A percentile compares a stretch with the other conserved stretches of the same genome.
These are phyloP conservation scores for Lathyrus sativus DNA, from an alignment of 306 rosid genomes.

Conservation along the genomic window DNA sequence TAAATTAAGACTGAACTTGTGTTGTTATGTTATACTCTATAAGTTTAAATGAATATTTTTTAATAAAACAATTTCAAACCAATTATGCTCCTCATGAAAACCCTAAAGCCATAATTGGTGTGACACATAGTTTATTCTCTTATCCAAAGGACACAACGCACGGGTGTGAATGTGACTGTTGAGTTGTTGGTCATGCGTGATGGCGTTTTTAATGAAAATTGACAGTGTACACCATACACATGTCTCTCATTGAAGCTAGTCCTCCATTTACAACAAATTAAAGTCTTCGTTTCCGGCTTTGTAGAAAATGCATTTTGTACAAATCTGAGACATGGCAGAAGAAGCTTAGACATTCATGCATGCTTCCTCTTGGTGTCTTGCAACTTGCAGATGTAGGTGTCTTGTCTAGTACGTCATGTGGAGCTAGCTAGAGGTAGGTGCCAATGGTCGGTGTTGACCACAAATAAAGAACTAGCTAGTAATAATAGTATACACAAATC, in stretches of 20 bases:
- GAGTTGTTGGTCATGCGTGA: not conserved
- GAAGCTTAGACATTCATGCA: not conserved
- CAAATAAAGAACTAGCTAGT: not conserved
- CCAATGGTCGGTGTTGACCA: not conserved
- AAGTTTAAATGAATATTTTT: no score
- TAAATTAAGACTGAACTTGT: no score
- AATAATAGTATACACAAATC: not conserved
- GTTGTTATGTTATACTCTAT: no score
- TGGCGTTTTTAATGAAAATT: not conserved
- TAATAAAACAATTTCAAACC: no score
- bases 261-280: not conserved
- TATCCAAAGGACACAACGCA: not conserved
- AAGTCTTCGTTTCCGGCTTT: conserved; percentile 2
- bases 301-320: conserved; percentile 1
- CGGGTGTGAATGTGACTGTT: not conserved
- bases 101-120: no score
- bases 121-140: no score
- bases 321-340: conserved; percentile 2
- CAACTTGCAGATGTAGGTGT: not conserved
- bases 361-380: not conserved
- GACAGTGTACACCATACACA: not conserved
- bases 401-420: not conserved
- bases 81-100: no score
- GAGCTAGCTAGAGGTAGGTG: not conserved
- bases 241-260: not conserved